phyloP scores from a whole-genome alignment of 345 rosid species.

The Crucihimalaya himalaica region DNA sequence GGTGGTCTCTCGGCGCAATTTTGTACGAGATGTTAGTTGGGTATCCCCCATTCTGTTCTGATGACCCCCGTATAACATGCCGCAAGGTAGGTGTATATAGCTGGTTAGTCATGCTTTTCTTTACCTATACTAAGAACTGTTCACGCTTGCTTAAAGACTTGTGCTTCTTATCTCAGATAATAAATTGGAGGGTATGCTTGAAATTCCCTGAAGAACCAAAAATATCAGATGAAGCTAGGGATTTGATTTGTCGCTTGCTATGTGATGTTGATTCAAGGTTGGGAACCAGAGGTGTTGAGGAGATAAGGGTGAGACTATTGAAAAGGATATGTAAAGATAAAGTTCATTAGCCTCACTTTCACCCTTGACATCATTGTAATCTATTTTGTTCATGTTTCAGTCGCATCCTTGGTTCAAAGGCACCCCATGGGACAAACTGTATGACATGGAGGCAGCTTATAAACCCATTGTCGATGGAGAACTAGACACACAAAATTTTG shows the following conservation, averaged over 20 bases:
- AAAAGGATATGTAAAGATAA: not conserved
- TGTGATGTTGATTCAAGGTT: constrained; percentile 90
- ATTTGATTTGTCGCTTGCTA: constrained; percentile 82
- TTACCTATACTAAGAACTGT: constrained; percentile 12
- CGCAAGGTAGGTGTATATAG: constrained; percentile 67
- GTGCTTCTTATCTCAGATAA: constrained; percentile 57
- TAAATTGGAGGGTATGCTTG: constrained; percentile 90
- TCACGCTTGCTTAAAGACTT: constrained; percentile 31
- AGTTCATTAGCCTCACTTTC: constrained; percentile 5
- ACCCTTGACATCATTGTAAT: not conserved
- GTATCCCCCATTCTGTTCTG: constrained; percentile 97
- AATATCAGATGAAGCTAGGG: constrained; percentile 83
- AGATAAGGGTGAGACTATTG: constrained; percentile 66
- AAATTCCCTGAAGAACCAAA: constrained; percentile 94
- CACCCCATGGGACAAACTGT: constrained; percentile 81
- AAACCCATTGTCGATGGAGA: constrained; percentile 88
- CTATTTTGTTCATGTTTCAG: constrained; percentile 45
- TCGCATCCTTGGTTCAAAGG: constrained; percentile 80
- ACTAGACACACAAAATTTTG: constrained; percentile 94
- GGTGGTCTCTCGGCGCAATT: constrained; percentile 99
- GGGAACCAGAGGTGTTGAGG: constrained; percentile 91
- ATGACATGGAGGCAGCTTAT: constrained; percentile 86
- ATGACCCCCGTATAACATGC: constrained; percentile 91
- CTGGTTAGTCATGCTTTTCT: constrained; percentile 29
- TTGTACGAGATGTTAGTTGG: constrained; percentile 97